A percentile compares a stretch with the other conserved stretches of the same genome.
Conservation (phyloP, 78 protist species). For the Dictyostelium capitatum region DNA sequence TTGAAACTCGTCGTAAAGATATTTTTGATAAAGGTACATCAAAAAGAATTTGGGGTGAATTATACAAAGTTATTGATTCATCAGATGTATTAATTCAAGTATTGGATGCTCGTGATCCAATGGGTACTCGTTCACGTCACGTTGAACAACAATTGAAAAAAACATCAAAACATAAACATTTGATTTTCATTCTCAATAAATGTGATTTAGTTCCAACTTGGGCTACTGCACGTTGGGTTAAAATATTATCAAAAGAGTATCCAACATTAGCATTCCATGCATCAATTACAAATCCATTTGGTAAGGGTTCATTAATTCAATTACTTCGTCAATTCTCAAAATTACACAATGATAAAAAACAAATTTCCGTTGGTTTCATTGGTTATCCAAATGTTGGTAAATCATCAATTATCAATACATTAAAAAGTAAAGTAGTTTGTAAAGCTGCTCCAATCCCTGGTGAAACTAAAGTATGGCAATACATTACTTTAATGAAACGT, state of each 20-base stretch:
- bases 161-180: constrained; percentile 97
- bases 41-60: constrained; percentile 96
- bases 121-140: constrained; percentile 95
- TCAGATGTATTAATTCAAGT: constrained; percentile 97
- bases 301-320: constrained; percentile 98
- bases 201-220: constrained; percentile 99
- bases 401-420: constrained; percentile 97
- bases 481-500: constrained; percentile 95
- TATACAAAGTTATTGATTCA: constrained; percentile 97
- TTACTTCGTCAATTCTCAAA: constrained; percentile 94
- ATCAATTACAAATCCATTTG: constrained; percentile 97
- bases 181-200: constrained; percentile 99
- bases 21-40: constrained; percentile 97
- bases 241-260: constrained; percentile 91
- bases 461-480: constrained; percentile 99
- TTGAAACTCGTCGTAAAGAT: constrained; percentile 54
- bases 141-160: constrained; percentile 82
- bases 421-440: constrained; percentile 92
- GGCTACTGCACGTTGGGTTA: constrained; percentile 96
- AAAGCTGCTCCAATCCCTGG: constrained; percentile 99
- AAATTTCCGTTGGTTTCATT: constrained; percentile 98
- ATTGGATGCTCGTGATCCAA: constrained; percentile 98
- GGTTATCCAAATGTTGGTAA: constrained; percentile 99
- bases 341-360: constrained; percentile 95
- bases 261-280: constrained; percentile 99